phyloP scores from a whole-genome alignment of 2,329 filamentous ascomycete genomes.

The Arthroderma sp. region DNA sequence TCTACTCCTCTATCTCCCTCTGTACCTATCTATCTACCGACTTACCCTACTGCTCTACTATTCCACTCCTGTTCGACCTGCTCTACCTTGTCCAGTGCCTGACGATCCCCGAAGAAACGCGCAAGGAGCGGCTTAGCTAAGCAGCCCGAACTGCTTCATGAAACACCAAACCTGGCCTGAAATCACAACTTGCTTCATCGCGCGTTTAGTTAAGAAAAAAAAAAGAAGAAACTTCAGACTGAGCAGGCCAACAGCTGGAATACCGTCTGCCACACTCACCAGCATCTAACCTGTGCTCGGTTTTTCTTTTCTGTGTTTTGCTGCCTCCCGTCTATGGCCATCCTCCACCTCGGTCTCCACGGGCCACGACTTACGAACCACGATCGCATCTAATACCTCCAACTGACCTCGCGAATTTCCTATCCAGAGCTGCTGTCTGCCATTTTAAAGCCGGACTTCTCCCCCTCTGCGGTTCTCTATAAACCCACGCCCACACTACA shows the following conservation, averaged over 20 bases:
- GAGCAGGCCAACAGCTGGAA: not conserved
- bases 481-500: not conserved
- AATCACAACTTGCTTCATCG: not conserved
- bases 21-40: too few relatives aligned
- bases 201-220: not conserved
- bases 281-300: not conserved
- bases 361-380: conserved; percentile 1
- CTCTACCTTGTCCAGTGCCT: not conserved
- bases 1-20: not conserved
- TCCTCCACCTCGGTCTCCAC: conserved; percentile 2
- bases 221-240: not conserved
- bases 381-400: not conserved
- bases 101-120: not conserved
- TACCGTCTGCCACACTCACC: not conserved
- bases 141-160: not conserved
- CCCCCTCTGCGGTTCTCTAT: not conserved
- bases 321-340: conserved; percentile 4
- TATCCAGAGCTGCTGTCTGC: not conserved
- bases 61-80: too few relatives aligned
- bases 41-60: too few relatives aligned
- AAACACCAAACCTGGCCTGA: conserved; percentile 6
- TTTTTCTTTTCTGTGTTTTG: not conserved
- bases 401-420: not conserved
- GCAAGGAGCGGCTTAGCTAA: not conserved
- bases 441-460: not conserved